Percentiles rank a stretch among this genome's conserved stretches.
phyloP scores from a whole-genome alignment of 2,329 filamentous ascomycete genomes.

The Aureobasidium musti region DNA sequence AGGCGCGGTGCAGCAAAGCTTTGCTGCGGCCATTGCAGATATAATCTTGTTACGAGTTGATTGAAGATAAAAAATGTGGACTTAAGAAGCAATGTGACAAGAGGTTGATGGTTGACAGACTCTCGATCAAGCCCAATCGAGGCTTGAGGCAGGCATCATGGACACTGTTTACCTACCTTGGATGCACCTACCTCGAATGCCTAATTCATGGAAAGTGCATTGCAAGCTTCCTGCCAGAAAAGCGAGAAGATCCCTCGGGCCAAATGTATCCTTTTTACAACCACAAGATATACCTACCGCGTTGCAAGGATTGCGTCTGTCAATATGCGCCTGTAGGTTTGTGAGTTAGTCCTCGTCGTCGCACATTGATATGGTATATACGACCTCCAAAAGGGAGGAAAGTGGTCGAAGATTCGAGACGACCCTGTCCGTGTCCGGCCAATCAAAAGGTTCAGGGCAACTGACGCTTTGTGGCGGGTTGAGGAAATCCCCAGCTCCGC shows the following conservation, averaged over 20 bases:
- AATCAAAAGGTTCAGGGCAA: not conserved
- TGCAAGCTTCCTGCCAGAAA: not conserved
- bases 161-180: conserved; percentile 10
- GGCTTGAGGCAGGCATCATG: not conserved
- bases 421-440: not conserved
- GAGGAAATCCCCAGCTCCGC: conserved; percentile 3
- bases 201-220: not conserved
- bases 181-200: not conserved
- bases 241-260: not conserved
- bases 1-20: conserved; percentile 29
- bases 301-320: not conserved
- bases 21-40: conserved; percentile 23
- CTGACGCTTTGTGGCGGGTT: conserved; percentile 22
- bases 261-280: not conserved
- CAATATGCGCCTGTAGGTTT: not conserved
- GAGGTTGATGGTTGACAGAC: not conserved
- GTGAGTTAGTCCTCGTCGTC: not conserved
- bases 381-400: no score
- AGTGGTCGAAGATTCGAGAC: not conserved
- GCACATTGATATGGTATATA: no score
- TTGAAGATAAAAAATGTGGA: not conserved
- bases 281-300: not conserved
- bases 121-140: not conserved
- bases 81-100: conserved; percentile 8
- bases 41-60: not conserved